A percentile compares a stretch with the other conserved stretches of the same genome.
Evolutionary conservation across 2,329 filamentous ascomycete species (phyloP).

Genomic region (Xylariaceae sp.): DNA sequence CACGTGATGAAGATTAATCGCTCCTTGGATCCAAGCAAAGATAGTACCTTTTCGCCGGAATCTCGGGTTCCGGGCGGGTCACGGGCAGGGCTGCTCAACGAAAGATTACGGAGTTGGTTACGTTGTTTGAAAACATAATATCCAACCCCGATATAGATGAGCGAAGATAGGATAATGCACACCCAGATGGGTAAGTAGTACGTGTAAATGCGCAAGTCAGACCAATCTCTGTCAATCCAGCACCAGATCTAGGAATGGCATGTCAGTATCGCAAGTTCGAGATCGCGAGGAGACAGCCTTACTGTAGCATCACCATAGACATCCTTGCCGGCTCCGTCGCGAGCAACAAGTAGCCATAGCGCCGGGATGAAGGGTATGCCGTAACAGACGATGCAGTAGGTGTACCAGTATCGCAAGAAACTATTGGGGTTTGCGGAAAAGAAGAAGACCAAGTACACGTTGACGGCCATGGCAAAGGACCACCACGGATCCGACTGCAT

Average conservation of each 20-base stretch:
- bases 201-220: conserved; percentile 54
- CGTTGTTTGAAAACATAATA: conserved; percentile 57
- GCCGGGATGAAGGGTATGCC: conserved; percentile 66
- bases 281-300: conserved; percentile 20
- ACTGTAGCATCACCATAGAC: conserved; percentile 58
- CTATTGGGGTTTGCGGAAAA: conserved; percentile 59
- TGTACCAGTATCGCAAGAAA: conserved; percentile 67
- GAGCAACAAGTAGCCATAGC: conserved; percentile 59
- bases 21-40: not conserved
- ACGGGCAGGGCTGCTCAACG: conserved; percentile 40
- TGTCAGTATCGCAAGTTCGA: conserved; percentile 12
- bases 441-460: conserved; percentile 69
- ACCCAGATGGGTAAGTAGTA: conserved; percentile 61
- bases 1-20: not conserved
- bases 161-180: conserved; percentile 51
- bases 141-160: conserved; percentile 55
- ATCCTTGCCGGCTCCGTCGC: conserved; percentile 34
- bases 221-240: conserved; percentile 55
- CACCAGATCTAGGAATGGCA: conserved; percentile 51
- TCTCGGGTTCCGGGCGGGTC: conserved; percentile 26
- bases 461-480: conserved; percentile 78
- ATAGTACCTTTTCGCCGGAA: conserved; percentile 33
- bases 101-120: conserved; percentile 48
- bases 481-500: conserved; percentile 73
- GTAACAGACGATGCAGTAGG: conserved; percentile 66